Evolutionary conservation across 1,284 basidiomycete genomes (phyloP), one percentile per base, ranked within the genome.

Genomic region (Abortiporus biennis): DNA sequence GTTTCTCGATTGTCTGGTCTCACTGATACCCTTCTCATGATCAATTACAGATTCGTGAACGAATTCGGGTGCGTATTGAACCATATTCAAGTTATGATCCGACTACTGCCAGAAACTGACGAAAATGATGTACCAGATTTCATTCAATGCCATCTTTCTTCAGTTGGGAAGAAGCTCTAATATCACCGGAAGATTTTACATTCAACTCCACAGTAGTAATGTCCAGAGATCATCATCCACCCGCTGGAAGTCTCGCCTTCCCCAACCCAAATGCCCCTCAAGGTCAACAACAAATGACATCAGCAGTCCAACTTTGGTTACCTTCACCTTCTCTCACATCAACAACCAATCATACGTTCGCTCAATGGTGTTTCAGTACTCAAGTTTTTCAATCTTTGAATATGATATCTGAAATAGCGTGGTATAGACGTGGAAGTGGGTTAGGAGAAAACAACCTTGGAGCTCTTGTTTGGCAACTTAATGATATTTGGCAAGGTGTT

Each of bases 111-210:
- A n/a, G n/a, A n/a, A n/a, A n/a, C n/a, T n/a, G n/a, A n/a, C 22
- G 15, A 21, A 16, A 40, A 37, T 32, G 23, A 45, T 32, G n/a
- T 24, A 4, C 41, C 17, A 78, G 77, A 15, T 80, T 79, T 60
- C 79, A 79, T 53, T 79, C 78, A 0, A 74, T 80, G 69, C 77
- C 79, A 0, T 80, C 76, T 0, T 75, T 81, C 57, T 76, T 76
- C 49, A 73, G 67, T 40, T 79, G 78, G 72, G 69, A 80, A 53
- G 72, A 79, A 49, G 74, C 78, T 1, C 68, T 82, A 13, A 51
- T 60, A 12, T 68, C 67, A 3, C 63, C 68, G 0, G 67, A 67
- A 9, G 74, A 76, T 48, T 80, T 76, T 57, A 62, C 63, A 11
- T 78, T 81, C 64, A 79, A 81, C 56, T 78, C 76, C 0, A 73